Evolutionary conservation across 495 filamentous ascomycete species (phyloP).

Genomic region (Halenospora varia): DNA sequence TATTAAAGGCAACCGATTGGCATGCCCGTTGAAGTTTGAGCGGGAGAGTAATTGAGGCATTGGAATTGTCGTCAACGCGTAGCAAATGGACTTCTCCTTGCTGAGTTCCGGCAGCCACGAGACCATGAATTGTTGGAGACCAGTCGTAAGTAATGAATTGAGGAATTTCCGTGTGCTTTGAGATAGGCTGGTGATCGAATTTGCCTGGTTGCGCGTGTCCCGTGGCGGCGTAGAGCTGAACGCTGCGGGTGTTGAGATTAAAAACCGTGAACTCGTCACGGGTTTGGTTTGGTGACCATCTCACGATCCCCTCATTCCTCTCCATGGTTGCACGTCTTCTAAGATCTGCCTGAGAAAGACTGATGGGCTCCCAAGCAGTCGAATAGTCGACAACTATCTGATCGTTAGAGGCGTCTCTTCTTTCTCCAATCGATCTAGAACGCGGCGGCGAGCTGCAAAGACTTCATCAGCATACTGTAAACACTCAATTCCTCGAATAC

Average conservation of each 20-base stretch:
- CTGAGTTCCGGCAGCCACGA: constrained; percentile 80
- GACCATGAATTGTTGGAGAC: constrained; percentile 64
- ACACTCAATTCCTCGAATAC: too few species aligned
- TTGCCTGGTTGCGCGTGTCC: constrained; percentile 47
- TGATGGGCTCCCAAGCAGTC: not conserved
- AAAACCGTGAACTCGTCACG: constrained; percentile 72
- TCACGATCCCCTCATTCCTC: constrained; percentile 57
- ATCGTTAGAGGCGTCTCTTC: too few species aligned
- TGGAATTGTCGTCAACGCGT: constrained; percentile 63
- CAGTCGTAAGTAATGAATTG: constrained; percentile 90
- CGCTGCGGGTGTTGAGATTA: constrained; percentile 73
- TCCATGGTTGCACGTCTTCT: constrained; percentile 34
- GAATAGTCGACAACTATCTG: not conserved
- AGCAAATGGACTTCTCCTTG: constrained; percentile 82
- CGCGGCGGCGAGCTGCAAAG: too few species aligned
- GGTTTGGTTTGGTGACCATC: constrained; percentile 81
- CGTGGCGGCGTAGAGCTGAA: constrained; percentile 74
- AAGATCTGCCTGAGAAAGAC: not conserved
- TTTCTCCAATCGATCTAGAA: too few species aligned
- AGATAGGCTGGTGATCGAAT: constrained; percentile 63
- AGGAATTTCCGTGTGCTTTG: constrained; percentile 77
- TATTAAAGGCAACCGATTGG: constrained; percentile 88
- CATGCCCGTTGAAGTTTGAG: constrained; percentile 84
- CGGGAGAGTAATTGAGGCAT: constrained; percentile 63
- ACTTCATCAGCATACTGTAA: too few species aligned